Conservation (phyloP, 2,329 filamentous ascomycete genomes). For the Aspergillus flavus region DNA sequence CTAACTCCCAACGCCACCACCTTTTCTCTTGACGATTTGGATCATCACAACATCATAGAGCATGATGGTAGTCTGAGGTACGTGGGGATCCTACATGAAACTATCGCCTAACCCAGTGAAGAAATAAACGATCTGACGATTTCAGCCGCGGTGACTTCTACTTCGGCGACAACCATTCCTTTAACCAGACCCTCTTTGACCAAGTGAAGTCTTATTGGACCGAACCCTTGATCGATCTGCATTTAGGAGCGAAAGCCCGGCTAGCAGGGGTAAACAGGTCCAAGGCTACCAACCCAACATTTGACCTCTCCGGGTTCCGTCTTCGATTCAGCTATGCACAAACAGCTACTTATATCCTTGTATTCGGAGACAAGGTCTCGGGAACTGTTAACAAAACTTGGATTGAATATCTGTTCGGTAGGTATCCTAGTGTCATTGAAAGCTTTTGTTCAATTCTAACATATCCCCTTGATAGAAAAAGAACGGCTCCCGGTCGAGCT, state of each 20-base stretch:
- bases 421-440: neutral
- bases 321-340: neutral
- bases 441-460: neutral
- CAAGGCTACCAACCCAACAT: neutral
- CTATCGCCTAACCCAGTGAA: too few species aligned
- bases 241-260: neutral
- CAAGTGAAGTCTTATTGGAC: neutral
- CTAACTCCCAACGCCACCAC: slow-evolving; percentile 9
- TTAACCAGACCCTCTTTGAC: neutral
- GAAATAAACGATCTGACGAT: neutral
- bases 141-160: neutral
- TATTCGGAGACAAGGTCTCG: neutral
- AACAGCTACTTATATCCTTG: neutral
- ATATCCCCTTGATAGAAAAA: neutral
- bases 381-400: neutral
- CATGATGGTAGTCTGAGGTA: slow-evolving; percentile 22
- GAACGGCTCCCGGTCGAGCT: neutral
- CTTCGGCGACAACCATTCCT: neutral
- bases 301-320: neutral
- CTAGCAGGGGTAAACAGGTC: neutral
- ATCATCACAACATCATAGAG: slow-evolving; percentile 14
- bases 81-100: neutral
- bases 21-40: slow-evolving; percentile 11
- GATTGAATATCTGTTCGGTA: neutral
- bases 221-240: neutral